A percentile compares a stretch with the other conserved stretches of the same genome.
phyloP scores from a whole-genome alignment of 2,329 filamentous ascomycete species.

The Microdochium paspali region DNA sequence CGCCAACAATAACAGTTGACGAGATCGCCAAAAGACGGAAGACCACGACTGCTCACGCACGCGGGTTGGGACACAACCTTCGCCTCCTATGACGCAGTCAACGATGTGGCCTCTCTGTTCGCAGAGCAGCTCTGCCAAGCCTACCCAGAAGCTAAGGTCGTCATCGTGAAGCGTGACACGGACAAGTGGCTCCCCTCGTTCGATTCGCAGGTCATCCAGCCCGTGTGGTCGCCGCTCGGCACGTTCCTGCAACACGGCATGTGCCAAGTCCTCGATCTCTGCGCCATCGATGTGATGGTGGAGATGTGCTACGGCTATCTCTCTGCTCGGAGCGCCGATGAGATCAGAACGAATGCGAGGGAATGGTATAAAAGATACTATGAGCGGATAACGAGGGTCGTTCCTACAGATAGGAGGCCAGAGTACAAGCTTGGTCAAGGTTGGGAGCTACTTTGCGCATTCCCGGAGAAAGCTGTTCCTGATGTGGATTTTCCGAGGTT shows the following conservation, averaged over 20 bases:
- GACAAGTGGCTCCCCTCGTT: constrained; percentile 12
- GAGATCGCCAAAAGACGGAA: neutral
- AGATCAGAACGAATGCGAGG: neutral
- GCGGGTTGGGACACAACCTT: constrained; percentile 7
- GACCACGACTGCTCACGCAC: neutral
- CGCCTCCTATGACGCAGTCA: constrained; percentile 8
- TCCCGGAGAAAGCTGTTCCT: constrained; percentile 10
- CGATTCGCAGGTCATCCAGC: constrained; percentile 10
- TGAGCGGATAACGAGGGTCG: constrained; percentile 4
- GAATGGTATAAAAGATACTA: constrained; percentile 10
- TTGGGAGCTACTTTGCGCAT: constrained; percentile 14
- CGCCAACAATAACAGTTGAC: neutral
- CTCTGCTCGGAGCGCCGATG: neutral
- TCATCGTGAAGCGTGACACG: constrained; percentile 11
- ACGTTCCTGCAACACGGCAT: constrained; percentile 1
- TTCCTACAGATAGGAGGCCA: constrained; percentile 7
- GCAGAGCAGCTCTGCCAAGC: constrained; percentile 8
- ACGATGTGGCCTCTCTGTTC: constrained; percentile 10
- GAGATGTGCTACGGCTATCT: constrained; percentile 5
- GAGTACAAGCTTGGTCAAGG: constrained; percentile 12
- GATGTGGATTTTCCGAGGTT: constrained; percentile 5
- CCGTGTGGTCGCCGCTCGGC: constrained; percentile 5
- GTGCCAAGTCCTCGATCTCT: constrained; percentile 15
- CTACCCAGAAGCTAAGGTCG: constrained; percentile 12
- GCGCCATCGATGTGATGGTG: constrained; percentile 7